phyloP scores from a whole-genome alignment of 306 rosid genomes.

The Styphnolobium japonicum region DNA sequence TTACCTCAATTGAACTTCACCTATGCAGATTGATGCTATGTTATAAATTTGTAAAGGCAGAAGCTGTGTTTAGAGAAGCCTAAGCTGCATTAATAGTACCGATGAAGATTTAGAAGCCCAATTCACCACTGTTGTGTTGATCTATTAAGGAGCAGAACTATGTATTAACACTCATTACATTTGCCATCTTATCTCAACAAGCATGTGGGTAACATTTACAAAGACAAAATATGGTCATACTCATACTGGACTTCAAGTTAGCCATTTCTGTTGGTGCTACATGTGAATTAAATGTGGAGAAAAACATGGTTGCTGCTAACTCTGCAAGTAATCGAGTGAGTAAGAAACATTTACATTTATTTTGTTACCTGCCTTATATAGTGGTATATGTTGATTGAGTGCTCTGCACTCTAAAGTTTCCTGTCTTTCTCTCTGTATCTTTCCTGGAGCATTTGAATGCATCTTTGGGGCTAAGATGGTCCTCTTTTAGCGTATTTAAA shows the following conservation, averaged over 20 bases:
- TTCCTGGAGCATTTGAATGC: background rate
- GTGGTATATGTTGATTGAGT: background rate
- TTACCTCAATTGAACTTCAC: background rate
- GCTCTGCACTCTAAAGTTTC: background rate
- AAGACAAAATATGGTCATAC: background rate
- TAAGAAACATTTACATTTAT: slow-evolving; percentile 30
- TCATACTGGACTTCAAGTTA: background rate
- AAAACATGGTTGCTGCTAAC: background rate
- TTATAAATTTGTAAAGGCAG: background rate
- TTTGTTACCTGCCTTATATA: background rate
- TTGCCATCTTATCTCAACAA: background rate
- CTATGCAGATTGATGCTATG: background rate
- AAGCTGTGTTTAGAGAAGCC: background rate
- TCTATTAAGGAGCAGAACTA: background rate
- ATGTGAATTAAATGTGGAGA: background rate
- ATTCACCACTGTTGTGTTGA: background rate
- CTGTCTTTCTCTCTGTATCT: background rate
- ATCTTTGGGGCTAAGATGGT: background rate
- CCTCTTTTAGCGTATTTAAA: no score
- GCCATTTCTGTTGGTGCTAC: background rate
- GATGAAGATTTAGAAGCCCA: background rate
- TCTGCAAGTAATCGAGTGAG: slow-evolving; percentile 32
- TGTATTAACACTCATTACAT: background rate
- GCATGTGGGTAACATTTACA: background rate
- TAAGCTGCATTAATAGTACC: background rate